Percentiles rank a stretch among this genome's conserved stretches.
These are phyloP conservation scores for Apophysomyces ossiformis DNA, from an alignment of 371 early-diverging fungal genomes.

Conservation along the genomic window DNA sequence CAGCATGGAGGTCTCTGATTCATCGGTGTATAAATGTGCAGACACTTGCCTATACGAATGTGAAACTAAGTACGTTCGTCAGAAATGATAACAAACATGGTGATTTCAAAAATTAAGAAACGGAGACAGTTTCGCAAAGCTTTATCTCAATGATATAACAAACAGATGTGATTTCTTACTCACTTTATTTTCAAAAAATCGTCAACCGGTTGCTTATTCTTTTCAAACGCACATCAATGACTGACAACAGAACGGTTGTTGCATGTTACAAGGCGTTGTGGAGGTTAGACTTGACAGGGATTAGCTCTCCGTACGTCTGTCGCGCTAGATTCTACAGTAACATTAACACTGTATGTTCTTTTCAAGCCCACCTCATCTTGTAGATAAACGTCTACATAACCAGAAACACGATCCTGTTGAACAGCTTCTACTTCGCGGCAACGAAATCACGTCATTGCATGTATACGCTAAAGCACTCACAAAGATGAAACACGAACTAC, in stretches of 20 bases:
- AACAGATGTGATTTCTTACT: too few species aligned
- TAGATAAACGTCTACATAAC: background rate
- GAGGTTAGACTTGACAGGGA: slow-evolving; percentile 1
- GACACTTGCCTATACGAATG: too few species aligned
- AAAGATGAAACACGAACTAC: slow-evolving; percentile 21
- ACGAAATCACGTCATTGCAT: slow-evolving; percentile 20
- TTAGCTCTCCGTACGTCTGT: background rate
- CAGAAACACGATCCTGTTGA: slow-evolving; percentile 1
- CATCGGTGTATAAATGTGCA: too few species aligned
- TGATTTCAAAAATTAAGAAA: too few species aligned
- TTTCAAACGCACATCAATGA: background rate
- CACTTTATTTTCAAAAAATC: background rate
- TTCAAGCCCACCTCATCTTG: background rate
- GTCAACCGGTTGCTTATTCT: background rate
- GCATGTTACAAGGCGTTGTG: background rate
- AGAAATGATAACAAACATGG: background rate
- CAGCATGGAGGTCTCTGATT: too few species aligned
- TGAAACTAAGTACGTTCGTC: too few species aligned
- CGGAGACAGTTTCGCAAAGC: too few species aligned
- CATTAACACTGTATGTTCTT: background rate
- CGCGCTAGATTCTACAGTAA: background rate
- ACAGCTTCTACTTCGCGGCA: slow-evolving; percentile 26
- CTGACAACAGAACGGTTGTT: background rate
- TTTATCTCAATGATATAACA: too few species aligned
- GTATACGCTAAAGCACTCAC: slow-evolving; percentile 22